A percentile compares a stretch with the other conserved stretches of the same genome.
These are phyloP conservation scores for Salvia splendens DNA, from an alignment of 257 asterid genomes.

Conservation along the genomic window DNA sequence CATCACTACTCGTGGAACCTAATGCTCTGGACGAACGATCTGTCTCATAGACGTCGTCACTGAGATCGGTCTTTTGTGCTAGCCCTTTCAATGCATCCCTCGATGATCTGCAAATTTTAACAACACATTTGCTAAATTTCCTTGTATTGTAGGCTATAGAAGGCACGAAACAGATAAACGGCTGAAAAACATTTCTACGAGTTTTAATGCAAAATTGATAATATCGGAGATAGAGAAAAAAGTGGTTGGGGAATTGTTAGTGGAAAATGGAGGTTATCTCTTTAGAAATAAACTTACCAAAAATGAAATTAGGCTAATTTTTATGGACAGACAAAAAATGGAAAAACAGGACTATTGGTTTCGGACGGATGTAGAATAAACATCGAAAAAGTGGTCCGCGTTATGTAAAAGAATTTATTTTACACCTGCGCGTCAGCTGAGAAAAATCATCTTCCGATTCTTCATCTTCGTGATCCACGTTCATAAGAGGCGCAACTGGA, in stretches of 20 bases:
- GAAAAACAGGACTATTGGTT: too few relatives aligned
- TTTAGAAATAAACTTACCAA: too few relatives aligned
- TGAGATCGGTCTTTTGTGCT: constrained; percentile 43
- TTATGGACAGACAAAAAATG: too few relatives aligned
- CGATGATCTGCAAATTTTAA: constrained; percentile 51
- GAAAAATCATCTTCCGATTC: constrained; percentile 83
- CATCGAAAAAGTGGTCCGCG: not conserved
- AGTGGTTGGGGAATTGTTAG: too few relatives aligned
- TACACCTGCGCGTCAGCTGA: constrained; percentile 70
- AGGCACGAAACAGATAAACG: too few relatives aligned
- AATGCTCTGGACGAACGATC: constrained; percentile 41
- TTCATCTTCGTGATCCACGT: constrained; percentile 77
- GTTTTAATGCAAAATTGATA: too few relatives aligned
- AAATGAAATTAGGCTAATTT: too few relatives aligned
- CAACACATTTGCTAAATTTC: too few relatives aligned
- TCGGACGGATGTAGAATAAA: not conserved
- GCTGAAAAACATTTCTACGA: too few relatives aligned
- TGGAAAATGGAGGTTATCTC: too few relatives aligned
- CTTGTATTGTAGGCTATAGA: too few relatives aligned
- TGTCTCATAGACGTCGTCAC: constrained; percentile 61
- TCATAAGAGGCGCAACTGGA: constrained; percentile 65
- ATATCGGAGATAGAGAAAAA: too few relatives aligned
- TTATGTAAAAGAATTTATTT: not conserved
- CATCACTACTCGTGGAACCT: constrained; percentile 38
- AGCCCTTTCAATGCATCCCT: constrained; percentile 61